phyloP scores from a whole-genome alignment of 2,329 filamentous ascomycete genomes.

The Ophiostoma populinum region DNA sequence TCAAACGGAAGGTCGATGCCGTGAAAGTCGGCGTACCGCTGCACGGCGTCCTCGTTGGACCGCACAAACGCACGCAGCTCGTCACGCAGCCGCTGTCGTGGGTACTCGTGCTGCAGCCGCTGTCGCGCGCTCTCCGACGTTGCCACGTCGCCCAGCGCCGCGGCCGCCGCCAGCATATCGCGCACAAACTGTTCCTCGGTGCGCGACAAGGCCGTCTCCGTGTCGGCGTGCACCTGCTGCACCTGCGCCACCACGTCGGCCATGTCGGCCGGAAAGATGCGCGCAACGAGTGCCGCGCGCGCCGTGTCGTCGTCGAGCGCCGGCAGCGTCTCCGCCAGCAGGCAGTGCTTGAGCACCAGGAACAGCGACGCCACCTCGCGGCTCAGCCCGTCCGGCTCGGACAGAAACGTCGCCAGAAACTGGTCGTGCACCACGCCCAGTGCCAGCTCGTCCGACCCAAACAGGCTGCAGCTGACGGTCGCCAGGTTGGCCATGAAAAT shows the following conservation, averaged over 20 bases:
- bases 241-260: constrained; percentile 29
- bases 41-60: constrained; percentile 16
- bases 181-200: constrained; percentile 10
- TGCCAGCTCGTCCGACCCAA: constrained; percentile 21
- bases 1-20: constrained; percentile 20
- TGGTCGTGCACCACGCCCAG: constrained; percentile 26
- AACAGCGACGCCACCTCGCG: constrained; percentile 25
- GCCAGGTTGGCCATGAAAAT: constrained; percentile 33
- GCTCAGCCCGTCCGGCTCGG: constrained; percentile 22
- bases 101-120: constrained; percentile 22
- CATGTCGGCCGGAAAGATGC: constrained; percentile 38
- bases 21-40: constrained; percentile 22
- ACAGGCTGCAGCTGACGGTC: constrained; percentile 24
- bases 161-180: constrained; percentile 16
- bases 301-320: constrained; percentile 6
- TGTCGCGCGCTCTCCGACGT: constrained; percentile 27
- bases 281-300: constrained; percentile 24
- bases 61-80: constrained; percentile 18
- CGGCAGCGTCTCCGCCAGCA: constrained; percentile 4
- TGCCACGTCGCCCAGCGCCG: constrained; percentile 32
- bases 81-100: constrained; percentile 21
- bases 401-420: constrained; percentile 27
- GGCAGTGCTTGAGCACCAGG: constrained; percentile 27
- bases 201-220: constrained; percentile 15
- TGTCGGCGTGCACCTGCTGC: constrained; percentile 18